Conservation (phyloP, 106 monocot genomes). For the Iris macrosiphon region DNA sequence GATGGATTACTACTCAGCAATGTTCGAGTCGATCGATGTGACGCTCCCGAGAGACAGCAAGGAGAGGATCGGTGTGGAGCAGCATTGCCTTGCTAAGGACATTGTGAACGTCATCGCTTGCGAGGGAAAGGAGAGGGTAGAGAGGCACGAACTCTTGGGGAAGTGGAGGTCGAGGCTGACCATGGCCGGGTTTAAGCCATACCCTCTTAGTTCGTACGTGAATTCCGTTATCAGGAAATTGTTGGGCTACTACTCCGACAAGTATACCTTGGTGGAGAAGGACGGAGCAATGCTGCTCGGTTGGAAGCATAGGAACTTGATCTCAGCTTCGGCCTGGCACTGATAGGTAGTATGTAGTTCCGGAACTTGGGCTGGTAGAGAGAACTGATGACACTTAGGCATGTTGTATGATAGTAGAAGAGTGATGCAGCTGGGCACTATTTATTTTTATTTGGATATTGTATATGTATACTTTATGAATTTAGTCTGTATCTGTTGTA, state of each 20-base stretch:
- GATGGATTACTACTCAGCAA: conserved; percentile 72
- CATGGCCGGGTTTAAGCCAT: conserved; percentile 90
- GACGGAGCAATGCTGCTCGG: conserved; percentile 85
- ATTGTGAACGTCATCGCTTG: conserved; percentile 91
- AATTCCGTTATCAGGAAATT: conserved; percentile 74
- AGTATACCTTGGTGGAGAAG: conserved; percentile 70
- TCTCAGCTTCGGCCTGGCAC: conserved; percentile 96
- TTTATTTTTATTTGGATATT: too few relatives aligned
- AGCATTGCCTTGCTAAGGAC: conserved; percentile 90
- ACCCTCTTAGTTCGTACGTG: conserved; percentile 70
- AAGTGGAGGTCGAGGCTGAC: conserved; percentile 80
- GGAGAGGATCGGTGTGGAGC: conserved; percentile 79
- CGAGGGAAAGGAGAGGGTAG: conserved; percentile 82
- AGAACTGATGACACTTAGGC: too few relatives aligned
- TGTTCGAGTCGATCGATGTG: conserved; percentile 86
- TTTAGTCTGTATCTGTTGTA: too few relatives aligned
- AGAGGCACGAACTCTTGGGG: conserved; percentile 86
- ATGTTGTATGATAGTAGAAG: too few relatives aligned
- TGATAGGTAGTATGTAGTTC: too few relatives aligned
- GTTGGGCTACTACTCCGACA: conserved; percentile 58
- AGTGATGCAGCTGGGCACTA: too few relatives aligned
- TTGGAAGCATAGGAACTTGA: conserved; percentile 81
- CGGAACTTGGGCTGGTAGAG: too few relatives aligned
- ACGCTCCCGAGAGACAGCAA: conserved; percentile 45
- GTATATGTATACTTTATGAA: too few relatives aligned